Evolutionary conservation across 2,329 filamentous ascomycete species (phyloP).

Genomic region (Cercospora canescens): DNA sequence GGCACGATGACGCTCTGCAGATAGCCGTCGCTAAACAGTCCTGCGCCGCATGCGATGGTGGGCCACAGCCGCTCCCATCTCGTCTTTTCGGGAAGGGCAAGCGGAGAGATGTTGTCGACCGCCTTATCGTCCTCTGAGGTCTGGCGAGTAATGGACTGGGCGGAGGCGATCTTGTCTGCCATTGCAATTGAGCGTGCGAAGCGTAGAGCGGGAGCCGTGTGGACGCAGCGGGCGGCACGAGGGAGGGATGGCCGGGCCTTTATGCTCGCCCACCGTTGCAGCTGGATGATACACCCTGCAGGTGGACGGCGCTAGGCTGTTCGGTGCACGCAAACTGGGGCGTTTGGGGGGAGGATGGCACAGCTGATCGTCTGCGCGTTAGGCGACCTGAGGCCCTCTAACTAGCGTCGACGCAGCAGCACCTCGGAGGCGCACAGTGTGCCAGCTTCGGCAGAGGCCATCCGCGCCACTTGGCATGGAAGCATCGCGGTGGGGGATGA

Average conservation of each 20-base stretch:
- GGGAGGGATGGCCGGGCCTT: background rate
- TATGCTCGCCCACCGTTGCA: background rate
- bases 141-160: conserved; percentile 6
- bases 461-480: background rate
- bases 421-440: background rate
- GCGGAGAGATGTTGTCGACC: conserved; percentile 7
- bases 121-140: background rate
- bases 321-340: background rate
- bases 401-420: background rate
- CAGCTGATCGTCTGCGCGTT: background rate
- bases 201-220: background rate
- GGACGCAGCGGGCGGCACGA: background rate
- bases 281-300: background rate
- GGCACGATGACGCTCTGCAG: conserved; percentile 89
- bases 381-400: background rate
- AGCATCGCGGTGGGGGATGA: background rate
- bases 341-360: background rate
- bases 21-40: conserved; percentile 89
- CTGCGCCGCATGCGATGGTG: conserved; percentile 84
- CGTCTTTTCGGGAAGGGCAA: conserved; percentile 22
- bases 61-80: conserved; percentile 62
- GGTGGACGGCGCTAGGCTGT: background rate
- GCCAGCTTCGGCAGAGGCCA: background rate
- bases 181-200: background rate
- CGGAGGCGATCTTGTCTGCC: conserved; percentile 11